These are phyloP conservation scores for Fusarium heterosporum DNA, from an alignment of 2,329 filamentous ascomycete species.

Conservation along the genomic window DNA sequence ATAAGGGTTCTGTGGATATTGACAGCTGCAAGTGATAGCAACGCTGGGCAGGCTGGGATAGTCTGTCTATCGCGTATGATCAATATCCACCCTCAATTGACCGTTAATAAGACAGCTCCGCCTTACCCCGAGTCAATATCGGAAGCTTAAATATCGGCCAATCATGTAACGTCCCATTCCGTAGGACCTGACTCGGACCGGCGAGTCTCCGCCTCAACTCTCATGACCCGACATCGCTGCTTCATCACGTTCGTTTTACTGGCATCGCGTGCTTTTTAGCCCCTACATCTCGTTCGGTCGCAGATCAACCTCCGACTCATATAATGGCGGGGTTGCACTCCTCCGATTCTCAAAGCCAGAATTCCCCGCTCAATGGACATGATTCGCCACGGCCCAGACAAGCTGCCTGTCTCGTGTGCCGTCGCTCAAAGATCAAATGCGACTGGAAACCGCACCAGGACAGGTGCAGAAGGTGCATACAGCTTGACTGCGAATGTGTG, in stretches of 20 bases:
- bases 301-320: constrained; percentile 34
- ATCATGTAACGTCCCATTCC: constrained; percentile 23
- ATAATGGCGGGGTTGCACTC: constrained; percentile 32
- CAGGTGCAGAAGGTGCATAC: constrained; percentile 71
- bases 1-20: constrained; percentile 2
- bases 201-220: constrained; percentile 24
- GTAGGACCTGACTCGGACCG: constrained; percentile 1
- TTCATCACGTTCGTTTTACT: constrained; percentile 13
- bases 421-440: constrained; percentile 76
- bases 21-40: not conserved
- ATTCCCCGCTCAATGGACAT: constrained; percentile 40
- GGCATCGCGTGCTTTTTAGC: constrained; percentile 28
- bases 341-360: constrained; percentile 25
- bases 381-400: constrained; percentile 50
- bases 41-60: too few relatives aligned
- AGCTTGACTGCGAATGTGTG: constrained; percentile 70
- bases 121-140: constrained; percentile 17
- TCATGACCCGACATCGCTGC: constrained; percentile 4
- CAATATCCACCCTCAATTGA: too few relatives aligned
- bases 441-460: constrained; percentile 64
- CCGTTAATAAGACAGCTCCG: not conserved
- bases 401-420: constrained; percentile 72
- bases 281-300: constrained; percentile 17
- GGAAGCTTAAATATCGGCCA: constrained; percentile 21
- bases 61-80: not conserved